Conservation (phyloP, 2,329 filamentous ascomycete species). For the Penicillium sp. region DNA sequence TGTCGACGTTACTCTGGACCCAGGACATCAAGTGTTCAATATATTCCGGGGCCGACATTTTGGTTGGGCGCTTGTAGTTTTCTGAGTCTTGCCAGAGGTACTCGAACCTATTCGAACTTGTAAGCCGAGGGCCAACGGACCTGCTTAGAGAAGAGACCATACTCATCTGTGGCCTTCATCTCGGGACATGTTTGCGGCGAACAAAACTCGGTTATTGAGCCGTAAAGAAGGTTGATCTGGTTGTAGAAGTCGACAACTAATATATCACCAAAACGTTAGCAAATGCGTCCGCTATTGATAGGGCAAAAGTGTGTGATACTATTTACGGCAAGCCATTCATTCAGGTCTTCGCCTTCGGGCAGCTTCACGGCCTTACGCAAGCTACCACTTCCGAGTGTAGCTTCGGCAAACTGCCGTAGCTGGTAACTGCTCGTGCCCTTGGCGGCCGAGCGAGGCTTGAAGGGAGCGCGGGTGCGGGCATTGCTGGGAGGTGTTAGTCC, state of each 20-base stretch:
- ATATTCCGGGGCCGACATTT: conserved; percentile 96
- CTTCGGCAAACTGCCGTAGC: conserved; percentile 95
- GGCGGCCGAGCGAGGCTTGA: conserved; percentile 79
- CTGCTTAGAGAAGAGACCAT: conserved; percentile 34
- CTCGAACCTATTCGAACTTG: conserved; percentile 67
- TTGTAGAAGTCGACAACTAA: conserved; percentile 99
- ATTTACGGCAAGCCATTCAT: conserved; percentile 98
- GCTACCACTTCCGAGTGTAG: conserved; percentile 90
- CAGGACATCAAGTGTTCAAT: conserved; percentile 97
- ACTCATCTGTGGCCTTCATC: conserved; percentile 99
- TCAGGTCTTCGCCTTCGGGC: conserved; percentile 94
- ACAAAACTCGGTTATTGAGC: conserved; percentile 98
- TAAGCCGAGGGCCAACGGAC: conserved; percentile 8
- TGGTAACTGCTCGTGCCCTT: conserved; percentile 92
- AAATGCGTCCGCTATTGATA: conserved; percentile 14
- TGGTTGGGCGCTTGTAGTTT: conserved; percentile 91
- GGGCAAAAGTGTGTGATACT: conserved; percentile 54
- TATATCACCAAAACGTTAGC: conserved; percentile 19
- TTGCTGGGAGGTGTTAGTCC: conserved; percentile 61
- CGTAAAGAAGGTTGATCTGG: conserved; percentile 98
- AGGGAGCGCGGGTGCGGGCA: conserved; percentile 83
- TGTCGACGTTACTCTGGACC: conserved; percentile 94
- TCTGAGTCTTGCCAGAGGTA: conserved; percentile 98
- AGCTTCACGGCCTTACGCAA: conserved; percentile 94
- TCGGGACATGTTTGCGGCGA: conserved; percentile 95